phyloP scores from a whole-genome alignment of 176 grass and related monocot species.

The Eragrostis nindensis region DNA sequence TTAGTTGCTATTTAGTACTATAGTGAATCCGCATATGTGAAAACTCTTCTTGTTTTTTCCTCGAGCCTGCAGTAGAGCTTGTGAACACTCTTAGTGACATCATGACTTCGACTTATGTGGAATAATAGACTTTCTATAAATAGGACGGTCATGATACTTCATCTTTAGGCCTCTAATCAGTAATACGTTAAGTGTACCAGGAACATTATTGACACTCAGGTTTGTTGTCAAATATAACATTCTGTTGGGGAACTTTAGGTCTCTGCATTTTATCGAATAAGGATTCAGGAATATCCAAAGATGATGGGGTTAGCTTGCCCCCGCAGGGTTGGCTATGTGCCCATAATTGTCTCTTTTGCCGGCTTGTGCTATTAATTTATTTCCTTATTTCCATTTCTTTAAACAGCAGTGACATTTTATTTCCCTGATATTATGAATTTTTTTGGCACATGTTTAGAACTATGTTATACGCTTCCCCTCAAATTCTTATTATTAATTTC shows the following conservation, averaged over 20 bases:
- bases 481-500: constrained; percentile 36
- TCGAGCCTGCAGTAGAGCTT: not conserved
- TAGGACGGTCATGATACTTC: not conserved
- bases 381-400: not conserved
- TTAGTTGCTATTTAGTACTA: constrained; percentile 29
- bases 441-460: not conserved
- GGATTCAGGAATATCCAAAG: not conserved
- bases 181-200: not conserved
- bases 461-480: not conserved
- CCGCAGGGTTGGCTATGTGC: not conserved
- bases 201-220: not conserved
- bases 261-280: constrained; percentile 8
- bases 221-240: not conserved
- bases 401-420: not conserved
- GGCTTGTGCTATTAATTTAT: constrained; percentile 7
- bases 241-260: not conserved
- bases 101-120: constrained; percentile 18
- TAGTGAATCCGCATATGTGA: not conserved
- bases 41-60: not conserved
- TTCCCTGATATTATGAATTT: not conserved
- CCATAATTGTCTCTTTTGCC: not conserved
- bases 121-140: constrained; percentile 2
- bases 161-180: not conserved
- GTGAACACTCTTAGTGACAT: not conserved
- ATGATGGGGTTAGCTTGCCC: not conserved